Evolutionary conservation across 768 basidiomycete species (phyloP).

Genomic region (Leccinum variicolor): DNA sequence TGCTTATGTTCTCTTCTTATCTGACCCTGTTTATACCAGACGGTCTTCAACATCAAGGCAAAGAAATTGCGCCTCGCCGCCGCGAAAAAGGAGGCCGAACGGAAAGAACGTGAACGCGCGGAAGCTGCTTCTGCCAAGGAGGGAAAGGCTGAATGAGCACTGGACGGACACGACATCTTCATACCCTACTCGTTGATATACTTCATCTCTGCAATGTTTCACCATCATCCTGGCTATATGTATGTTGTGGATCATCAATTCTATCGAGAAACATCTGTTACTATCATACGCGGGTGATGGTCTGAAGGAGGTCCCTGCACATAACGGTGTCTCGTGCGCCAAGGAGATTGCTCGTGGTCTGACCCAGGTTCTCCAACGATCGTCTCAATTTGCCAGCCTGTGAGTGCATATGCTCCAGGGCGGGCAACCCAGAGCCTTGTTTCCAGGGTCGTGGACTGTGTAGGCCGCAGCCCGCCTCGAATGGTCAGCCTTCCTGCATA

Average conservation of each 20-base stretch:
- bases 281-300: constrained; percentile 33
- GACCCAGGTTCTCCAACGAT: constrained; percentile 46
- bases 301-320: constrained; percentile 34
- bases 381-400: constrained; percentile 68
- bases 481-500: constrained; percentile 69
- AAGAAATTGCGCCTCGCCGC: constrained; percentile 60
- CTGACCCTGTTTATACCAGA: constrained; percentile 36
- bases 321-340: constrained; percentile 40
- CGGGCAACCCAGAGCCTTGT: constrained; percentile 58
- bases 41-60: constrained; percentile 69
- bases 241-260: constrained; percentile 10
- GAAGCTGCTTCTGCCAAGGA: constrained; percentile 12
- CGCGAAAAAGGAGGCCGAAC: constrained; percentile 45
- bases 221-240: background rate
- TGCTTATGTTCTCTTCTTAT: background rate
- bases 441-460: constrained; percentile 39
- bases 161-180: background rate
- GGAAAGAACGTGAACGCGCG: constrained; percentile 33
- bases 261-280: constrained; percentile 22
- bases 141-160: constrained; percentile 17
- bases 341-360: constrained; percentile 14
- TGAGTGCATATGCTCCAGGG: constrained; percentile 63
- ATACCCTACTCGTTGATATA: constrained; percentile 14
- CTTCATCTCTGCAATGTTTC: background rate
- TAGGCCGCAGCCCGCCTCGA: constrained; percentile 55